Evolutionary conservation across 306 rosid genomes (phyloP).

Genomic region (Pterocarpus santalinus): DNA sequence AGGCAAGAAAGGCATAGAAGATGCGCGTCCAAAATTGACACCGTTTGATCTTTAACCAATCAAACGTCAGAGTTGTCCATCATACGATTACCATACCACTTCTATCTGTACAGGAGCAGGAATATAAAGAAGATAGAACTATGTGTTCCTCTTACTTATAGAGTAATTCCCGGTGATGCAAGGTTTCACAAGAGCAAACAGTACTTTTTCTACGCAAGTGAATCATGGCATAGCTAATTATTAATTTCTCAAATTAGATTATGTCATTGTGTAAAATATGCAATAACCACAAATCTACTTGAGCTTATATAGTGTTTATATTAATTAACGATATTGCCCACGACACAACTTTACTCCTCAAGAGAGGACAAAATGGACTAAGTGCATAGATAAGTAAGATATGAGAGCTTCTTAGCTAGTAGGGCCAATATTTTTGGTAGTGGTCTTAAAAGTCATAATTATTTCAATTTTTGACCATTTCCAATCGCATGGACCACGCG

Average conservation of each 20-base stretch:
- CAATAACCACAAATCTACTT: neutral
- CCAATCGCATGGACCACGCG: neutral
- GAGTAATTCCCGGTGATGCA: too few relatives aligned
- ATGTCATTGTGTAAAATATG: neutral
- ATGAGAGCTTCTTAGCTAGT: neutral
- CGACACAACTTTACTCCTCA: neutral
- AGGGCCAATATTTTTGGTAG: neutral
- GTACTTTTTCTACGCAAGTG: neutral
- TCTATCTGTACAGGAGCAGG: slow-evolving; percentile 6
- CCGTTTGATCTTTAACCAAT: slow-evolving; percentile 1
- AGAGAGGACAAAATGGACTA: neutral
- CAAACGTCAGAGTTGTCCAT: neutral
- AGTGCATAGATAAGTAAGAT: too few relatives aligned
- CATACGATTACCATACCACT: neutral
- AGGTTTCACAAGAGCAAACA: neutral
- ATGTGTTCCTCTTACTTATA: neutral
- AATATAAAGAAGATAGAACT: neutral
- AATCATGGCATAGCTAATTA: neutral
- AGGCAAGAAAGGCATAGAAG: slow-evolving; percentile 56
- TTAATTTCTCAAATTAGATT: neutral
- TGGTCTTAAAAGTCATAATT: neutral
- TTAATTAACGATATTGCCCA: neutral
- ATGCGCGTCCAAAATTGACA: slow-evolving; percentile 31
- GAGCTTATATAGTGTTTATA: neutral
- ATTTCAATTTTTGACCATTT: neutral